Percentiles rank a stretch among this genome's conserved stretches.
Evolutionary conservation across 1,139 yeast genomes (phyloP).

Genomic region (Pichia sp.): DNA sequence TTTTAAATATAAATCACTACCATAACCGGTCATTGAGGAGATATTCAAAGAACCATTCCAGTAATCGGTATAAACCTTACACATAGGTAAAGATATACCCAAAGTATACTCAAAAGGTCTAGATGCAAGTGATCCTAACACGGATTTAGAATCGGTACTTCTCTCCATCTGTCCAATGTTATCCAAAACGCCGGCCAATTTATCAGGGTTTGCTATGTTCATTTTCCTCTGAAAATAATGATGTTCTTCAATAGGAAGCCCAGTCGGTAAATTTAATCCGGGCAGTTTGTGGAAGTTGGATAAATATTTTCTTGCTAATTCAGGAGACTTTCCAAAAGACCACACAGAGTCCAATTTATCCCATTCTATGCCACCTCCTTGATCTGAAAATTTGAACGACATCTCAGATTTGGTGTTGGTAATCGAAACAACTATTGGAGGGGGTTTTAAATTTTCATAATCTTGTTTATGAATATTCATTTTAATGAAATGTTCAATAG

Average conservation of each 20-base stretch:
- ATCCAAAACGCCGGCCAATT: slow-evolving; percentile 19
- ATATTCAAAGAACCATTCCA: slow-evolving; percentile 89
- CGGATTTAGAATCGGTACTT: slow-evolving; percentile 26
- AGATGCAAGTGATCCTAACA: slow-evolving; percentile 47
- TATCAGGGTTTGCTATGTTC: slow-evolving; percentile 4
- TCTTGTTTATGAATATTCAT: slow-evolving; percentile 14
- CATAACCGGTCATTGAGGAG: slow-evolving; percentile 83
- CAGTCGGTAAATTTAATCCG: slow-evolving; percentile 31
- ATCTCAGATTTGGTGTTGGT: slow-evolving; percentile 60
- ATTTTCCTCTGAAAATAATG: slow-evolving; percentile 7
- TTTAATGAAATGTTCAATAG: slow-evolving; percentile 9
- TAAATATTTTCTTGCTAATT: slow-evolving; percentile 45
- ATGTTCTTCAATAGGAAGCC: slow-evolving; percentile 19
- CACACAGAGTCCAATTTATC: slow-evolving; percentile 57
- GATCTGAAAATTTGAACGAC: slow-evolving; percentile 74
- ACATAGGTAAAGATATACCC: slow-evolving; percentile 87
- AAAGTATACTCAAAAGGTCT: slow-evolving; percentile 68
- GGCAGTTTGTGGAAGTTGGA: slow-evolving; percentile 63
- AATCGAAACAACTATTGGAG: slow-evolving; percentile 67
- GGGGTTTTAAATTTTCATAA: slow-evolving; percentile 33
- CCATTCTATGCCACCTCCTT: slow-evolving; percentile 76
- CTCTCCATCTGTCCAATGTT: slow-evolving; percentile 34
- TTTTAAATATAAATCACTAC: slow-evolving; percentile 78
- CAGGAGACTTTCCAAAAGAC: slow-evolving; percentile 74
- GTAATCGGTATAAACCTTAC: slow-evolving; percentile 86